Percentiles rank a stretch among this genome's conserved stretches.
phyloP scores from a whole-genome alignment of 139 green algal genomes.

The Eudorina sp. region DNA sequence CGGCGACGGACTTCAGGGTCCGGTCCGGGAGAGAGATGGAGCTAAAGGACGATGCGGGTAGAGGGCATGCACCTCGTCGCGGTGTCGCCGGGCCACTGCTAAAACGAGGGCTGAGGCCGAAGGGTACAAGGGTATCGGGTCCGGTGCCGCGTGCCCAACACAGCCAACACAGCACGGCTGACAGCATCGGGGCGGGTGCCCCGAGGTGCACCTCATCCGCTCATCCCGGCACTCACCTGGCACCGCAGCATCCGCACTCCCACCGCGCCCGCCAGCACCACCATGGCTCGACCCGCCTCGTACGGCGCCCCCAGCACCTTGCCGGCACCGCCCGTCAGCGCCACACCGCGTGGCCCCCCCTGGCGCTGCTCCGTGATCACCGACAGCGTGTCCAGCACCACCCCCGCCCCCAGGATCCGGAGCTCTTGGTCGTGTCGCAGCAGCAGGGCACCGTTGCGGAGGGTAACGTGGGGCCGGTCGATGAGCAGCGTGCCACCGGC shows the following conservation, averaged over 20 bases:
- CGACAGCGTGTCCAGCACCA: conserved; percentile 12
- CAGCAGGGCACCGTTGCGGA: conserved; percentile 12
- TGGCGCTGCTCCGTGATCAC: background rate
- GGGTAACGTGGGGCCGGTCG: background rate
- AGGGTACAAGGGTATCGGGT: too few species aligned
- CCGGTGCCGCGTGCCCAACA: too few species aligned
- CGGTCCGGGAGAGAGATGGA: too few species aligned
- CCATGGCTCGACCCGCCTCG: conserved; percentile 10
- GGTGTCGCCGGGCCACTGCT: too few species aligned
- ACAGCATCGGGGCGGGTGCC: too few species aligned
- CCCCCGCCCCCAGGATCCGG: background rate
- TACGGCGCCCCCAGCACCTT: background rate
- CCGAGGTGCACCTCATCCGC: too few species aligned
- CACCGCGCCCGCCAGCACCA: conserved; percentile 19
- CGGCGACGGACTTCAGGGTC: too few species aligned
- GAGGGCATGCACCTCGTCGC: too few species aligned
- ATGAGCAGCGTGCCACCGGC: background rate
- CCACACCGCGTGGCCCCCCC: background rate
- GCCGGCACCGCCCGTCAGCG: background rate
- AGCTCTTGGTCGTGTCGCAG: conserved; percentile 17
- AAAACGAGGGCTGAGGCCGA: too few species aligned
- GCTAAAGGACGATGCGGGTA: too few species aligned
- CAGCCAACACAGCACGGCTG: too few species aligned
- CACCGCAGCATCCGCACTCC: background rate
- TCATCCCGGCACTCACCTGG: background rate